A percentile compares a stretch with the other conserved stretches of the same genome.
Evolutionary conservation across 2,329 filamentous ascomycete genomes (phyloP).

Genomic region (Meredithiella fracta): DNA sequence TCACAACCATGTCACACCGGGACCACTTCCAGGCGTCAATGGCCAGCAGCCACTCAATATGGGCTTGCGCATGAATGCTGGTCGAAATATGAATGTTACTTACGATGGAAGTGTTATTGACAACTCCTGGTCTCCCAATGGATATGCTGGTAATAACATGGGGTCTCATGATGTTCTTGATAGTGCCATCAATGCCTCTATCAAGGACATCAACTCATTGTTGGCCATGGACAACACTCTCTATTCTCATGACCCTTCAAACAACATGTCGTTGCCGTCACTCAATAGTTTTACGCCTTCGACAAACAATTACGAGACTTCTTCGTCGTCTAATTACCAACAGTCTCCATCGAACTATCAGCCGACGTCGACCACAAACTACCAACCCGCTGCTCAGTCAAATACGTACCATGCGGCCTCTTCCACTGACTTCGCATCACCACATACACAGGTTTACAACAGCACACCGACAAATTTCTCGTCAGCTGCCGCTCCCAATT

Average conservation of each 20-base stretch:
- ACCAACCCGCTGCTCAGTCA: background rate
- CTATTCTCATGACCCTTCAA: background rate
- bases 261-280: background rate
- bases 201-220: background rate
- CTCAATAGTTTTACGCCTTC: background rate
- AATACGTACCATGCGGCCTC: background rate
- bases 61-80: slow-evolving; percentile 2
- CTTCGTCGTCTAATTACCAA: background rate
- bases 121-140: background rate
- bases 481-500: background rate
- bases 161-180: too few relatives aligned
- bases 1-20: background rate
- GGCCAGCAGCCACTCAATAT: background rate
- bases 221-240: background rate
- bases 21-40: background rate
- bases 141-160: too few relatives aligned
- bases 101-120: background rate
- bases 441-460: background rate
- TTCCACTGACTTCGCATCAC: background rate
- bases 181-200: background rate
- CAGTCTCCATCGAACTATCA: background rate
- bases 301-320: slow-evolving; percentile 5
- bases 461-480: background rate
- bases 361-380: background rate
- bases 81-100: background rate